Conservation (phyloP, 2,329 filamentous ascomycete species). For the Cercospora sesami region DNA sequence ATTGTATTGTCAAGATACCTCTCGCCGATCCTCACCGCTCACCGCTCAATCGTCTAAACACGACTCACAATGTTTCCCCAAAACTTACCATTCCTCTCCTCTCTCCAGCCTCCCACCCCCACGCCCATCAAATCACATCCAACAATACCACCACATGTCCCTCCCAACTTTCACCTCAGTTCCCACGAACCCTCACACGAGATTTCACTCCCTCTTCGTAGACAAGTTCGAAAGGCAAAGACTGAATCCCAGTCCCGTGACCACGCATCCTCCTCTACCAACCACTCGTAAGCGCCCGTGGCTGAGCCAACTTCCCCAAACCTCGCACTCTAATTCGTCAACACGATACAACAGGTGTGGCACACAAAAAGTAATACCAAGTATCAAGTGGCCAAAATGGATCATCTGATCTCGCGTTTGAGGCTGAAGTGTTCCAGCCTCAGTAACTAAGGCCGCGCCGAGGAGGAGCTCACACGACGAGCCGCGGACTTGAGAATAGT, state of each 20-base stretch:
- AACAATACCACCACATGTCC: background rate
- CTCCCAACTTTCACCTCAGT: too few species aligned
- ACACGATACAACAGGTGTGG: background rate
- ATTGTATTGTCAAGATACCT: background rate
- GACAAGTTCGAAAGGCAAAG: background rate
- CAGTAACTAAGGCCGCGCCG: too few species aligned
- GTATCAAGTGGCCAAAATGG: background rate
- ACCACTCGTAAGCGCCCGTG: slow-evolving; percentile 3
- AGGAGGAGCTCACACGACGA: too few species aligned
- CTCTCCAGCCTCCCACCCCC: background rate
- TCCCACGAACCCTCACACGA: too few species aligned
- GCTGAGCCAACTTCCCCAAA: background rate
- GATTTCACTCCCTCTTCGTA: too few species aligned
- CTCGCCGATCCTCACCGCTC: background rate
- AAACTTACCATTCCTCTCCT: background rate
- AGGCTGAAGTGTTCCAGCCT: background rate
- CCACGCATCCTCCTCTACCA: background rate
- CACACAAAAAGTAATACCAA: slow-evolving; percentile 1
- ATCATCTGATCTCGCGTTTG: background rate
- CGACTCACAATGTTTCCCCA: background rate
- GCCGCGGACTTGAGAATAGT: too few species aligned
- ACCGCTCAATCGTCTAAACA: background rate
- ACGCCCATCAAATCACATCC: background rate
- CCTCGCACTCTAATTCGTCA: background rate
- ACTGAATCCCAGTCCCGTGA: background rate